Base-by-base conservation (phyloP, 2,329 filamentous ascomycete genomes). In the Ascomycota sp. region DNA sequence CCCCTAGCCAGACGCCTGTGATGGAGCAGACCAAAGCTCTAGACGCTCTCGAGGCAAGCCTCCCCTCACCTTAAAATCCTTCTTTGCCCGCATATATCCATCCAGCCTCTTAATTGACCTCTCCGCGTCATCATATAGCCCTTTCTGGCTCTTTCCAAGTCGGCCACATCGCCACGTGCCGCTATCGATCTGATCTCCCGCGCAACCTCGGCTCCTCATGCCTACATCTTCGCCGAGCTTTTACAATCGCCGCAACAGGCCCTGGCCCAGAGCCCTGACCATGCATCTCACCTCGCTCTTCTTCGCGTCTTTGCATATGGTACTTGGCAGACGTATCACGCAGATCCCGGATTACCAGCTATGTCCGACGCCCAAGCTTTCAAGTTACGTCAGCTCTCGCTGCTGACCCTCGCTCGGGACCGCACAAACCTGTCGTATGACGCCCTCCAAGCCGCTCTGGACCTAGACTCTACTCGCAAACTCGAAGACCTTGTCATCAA, bases 201-300 rank as follows among this genome's bases (percentile, higher is more conserved):
- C 54, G 89, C 85, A 36, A 95, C 83, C 30, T 83, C 82, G n/a
- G 75, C 75, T 32, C 72, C 79, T 20, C 80, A 83, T 52, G 92
- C 85, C 39, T 98, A 76, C 52, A 67, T 95, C 55, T 98, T 98
- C 58, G 71, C 79, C 40, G 86, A 95, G 56, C 74, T 98, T n/a
- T 72, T 98, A 23, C 66, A 78, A 42, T 72, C 74, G 1, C 71
- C 79, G 0, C 72, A 81, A 42, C 78, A 89, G 52, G 64, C 69
- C 9, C 71, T 95, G 27, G 60, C 61, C 24, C 49, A 69, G 24
- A 50, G 50, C 7, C 47, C 63, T 23, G 76, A 91, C 29, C 69
- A 75, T 43, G 56, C 62, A 2, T 41, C 57, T 4, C 56, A 81
- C 52, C 62, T 89, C 30, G 68, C 60, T 2, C 65, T 92, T 10